These are phyloP conservation scores for Geotrichum klebahnii DNA, from an alignment of 1,139 yeast genomes.

Conservation along the genomic window DNA sequence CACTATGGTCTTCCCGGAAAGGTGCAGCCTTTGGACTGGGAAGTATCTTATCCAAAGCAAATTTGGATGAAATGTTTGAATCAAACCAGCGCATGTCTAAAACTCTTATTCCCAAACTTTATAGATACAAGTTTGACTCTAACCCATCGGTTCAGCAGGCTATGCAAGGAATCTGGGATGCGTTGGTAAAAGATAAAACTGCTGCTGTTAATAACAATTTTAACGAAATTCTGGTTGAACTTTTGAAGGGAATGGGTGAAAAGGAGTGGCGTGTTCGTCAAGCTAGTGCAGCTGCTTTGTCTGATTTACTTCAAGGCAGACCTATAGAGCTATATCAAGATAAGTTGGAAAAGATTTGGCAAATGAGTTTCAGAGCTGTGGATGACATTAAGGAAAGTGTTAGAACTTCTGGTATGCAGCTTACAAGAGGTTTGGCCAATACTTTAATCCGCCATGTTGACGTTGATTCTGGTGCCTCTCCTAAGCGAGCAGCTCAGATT, in stretches of 20 bases:
- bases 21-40: slow-evolving; percentile 95
- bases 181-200: slow-evolving; percentile 61
- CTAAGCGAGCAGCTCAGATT: slow-evolving; percentile 48
- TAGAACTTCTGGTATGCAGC: slow-evolving; percentile 67
- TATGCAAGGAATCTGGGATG: slow-evolving; percentile 86
- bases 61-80: slow-evolving; percentile 59
- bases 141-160: slow-evolving; percentile 66
- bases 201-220: slow-evolving; percentile 53
- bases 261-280: slow-evolving; percentile 93
- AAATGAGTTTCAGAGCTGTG: slow-evolving; percentile 79
- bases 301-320: slow-evolving; percentile 63
- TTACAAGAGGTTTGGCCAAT: slow-evolving; percentile 65
- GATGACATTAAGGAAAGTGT: slow-evolving; percentile 96
- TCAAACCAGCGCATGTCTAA: slow-evolving; percentile 53
- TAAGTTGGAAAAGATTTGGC: slow-evolving; percentile 69
- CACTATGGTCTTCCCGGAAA: slow-evolving; percentile 87
- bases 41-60: slow-evolving; percentile 72
- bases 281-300: slow-evolving; percentile 74
- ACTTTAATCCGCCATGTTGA: slow-evolving; percentile 58
- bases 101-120: slow-evolving; percentile 74
- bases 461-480: slow-evolving; percentile 40
- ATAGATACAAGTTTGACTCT: slow-evolving; percentile 83
- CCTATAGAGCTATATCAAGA: slow-evolving; percentile 53
- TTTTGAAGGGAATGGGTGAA: slow-evolving; percentile 66
- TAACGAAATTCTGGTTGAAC: slow-evolving; percentile 57